Evolutionary conservation across 83 land plant species (phyloP), one percentile per base, ranked within the genome.

Genomic region (Larix sibirica): DNA sequence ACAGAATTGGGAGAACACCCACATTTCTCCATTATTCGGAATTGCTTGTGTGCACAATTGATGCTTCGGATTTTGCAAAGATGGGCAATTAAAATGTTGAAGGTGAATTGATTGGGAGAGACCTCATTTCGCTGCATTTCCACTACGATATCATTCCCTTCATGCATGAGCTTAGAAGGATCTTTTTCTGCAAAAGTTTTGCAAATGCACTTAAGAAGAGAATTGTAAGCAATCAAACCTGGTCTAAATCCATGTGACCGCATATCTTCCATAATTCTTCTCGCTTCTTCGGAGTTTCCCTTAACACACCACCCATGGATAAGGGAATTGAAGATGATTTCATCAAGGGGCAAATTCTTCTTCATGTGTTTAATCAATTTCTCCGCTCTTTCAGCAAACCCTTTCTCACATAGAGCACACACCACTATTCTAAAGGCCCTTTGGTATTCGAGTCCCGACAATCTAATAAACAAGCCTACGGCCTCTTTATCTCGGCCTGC

Each of bases 1-100:
- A 82, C 82, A 85, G 88, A 88, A 69, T 91, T 89, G 0, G 90
- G 87, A 36, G 80, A 38, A 73, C 93, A 91, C 20, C 87, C 84
- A 1, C 66, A 54, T 18, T 23, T 74, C 42, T 64, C 81, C 90
- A 91, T 91, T n/a, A 28, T 62, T 6, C 61, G 47, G 28, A 91
- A 88, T 1, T 85, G 33, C 9, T 50, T 62, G 63, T 74, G 83
- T 7, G 89, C 87, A 78, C 86, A 89, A 81, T 88, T 88, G 0
- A 91, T 88, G 71, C 93, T 88, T 62, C 89, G 77, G 13, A 81
- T 73, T 77, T 80, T 84, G 16, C 87, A 76, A 26, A 91, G 76
- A 77, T 82, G 79, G 2, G 93, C 86, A 23, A 91, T 84, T 70
- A 91, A 81, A 20, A 88, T 81, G 28, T 91, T 91, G 75, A 83